A percentile compares a stretch with the other conserved stretches of the same genome.
These are phyloP conservation scores for Lunasporangiospora selenospora DNA, from an alignment of 192 early-diverging fungal genomes.

Conservation along the genomic window DNA sequence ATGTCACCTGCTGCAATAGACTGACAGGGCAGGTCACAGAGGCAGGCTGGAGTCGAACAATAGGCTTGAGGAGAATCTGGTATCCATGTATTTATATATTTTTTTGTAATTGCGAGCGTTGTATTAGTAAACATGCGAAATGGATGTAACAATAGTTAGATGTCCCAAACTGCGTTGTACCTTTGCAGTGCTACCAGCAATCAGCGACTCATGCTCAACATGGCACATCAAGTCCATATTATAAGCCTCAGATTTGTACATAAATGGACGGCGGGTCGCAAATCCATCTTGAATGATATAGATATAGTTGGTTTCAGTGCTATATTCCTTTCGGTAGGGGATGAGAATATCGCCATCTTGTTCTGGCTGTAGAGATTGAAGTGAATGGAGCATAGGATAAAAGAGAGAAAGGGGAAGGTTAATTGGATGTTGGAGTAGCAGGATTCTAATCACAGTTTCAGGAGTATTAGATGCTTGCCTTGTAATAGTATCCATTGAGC, in stretches of 20 bases:
- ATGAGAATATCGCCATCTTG: conserved; percentile 48
- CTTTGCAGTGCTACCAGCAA: conserved; percentile 33
- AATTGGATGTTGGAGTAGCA: not conserved
- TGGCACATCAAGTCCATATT: conserved; percentile 38
- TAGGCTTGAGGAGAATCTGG: conserved; percentile 34
- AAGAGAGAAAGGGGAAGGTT: not conserved
- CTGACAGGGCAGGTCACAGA: conserved; percentile 26
- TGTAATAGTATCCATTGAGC: conserved; percentile 45
- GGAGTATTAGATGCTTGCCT: conserved; percentile 27
- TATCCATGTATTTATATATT: too few relatives aligned
- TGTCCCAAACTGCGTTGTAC: too few relatives aligned
- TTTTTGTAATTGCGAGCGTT: too few relatives aligned
- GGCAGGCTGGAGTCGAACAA: not conserved
- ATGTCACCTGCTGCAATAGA: conserved; percentile 45
- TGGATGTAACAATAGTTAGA: too few relatives aligned
- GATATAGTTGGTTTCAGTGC: not conserved
- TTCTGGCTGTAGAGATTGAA: conserved; percentile 39
- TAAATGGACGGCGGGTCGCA: conserved; percentile 26
- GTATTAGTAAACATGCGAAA: too few relatives aligned
- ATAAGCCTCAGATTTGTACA: conserved; percentile 40
- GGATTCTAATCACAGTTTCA: not conserved
- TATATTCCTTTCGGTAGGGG: conserved; percentile 24
- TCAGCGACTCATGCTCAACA: conserved; percentile 49
- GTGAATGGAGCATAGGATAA: not conserved
- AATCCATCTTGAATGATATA: conserved; percentile 48